These are phyloP conservation scores for Microdochium paspali DNA, from an alignment of 2,329 filamentous ascomycete genomes.

Conservation along the genomic window DNA sequence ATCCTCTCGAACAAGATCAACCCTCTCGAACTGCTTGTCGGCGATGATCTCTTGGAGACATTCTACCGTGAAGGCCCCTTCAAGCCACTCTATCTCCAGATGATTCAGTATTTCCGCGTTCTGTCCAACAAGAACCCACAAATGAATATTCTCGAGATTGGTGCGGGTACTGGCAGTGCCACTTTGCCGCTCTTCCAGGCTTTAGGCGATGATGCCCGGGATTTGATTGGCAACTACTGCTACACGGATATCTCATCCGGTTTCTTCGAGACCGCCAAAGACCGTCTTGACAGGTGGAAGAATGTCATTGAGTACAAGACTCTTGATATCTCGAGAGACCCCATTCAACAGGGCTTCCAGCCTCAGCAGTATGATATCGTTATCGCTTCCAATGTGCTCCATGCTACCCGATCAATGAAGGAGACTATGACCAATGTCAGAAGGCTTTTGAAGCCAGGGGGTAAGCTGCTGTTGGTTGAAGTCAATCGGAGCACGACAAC, in stretches of 20 bases:
- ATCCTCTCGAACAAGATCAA: conserved; percentile 16
- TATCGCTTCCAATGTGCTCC: neutral
- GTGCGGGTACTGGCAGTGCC: conserved; percentile 22
- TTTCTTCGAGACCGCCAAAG: conserved; percentile 24
- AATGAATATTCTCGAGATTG: conserved; percentile 26
- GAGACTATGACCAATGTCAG: neutral
- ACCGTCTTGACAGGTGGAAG: conserved; percentile 11
- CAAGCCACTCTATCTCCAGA: conserved; percentile 3
- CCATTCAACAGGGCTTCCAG: neutral
- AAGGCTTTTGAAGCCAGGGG: neutral
- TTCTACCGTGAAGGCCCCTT: neutral
- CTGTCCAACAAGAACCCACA: conserved; percentile 19
- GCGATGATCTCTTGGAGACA: conserved; percentile 2
- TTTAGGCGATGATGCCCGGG: conserved; percentile 4
- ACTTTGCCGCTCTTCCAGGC: conserved; percentile 15
- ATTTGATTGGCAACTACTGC: conserved; percentile 12
- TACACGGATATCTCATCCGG: conserved; percentile 29
- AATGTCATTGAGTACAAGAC: conserved; percentile 20
- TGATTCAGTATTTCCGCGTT: conserved; percentile 11
- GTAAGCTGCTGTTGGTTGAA: neutral
- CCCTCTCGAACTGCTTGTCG: conserved; percentile 18
- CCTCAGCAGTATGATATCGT: neutral
- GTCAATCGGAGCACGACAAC: neutral
- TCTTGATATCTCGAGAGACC: conserved; percentile 17
- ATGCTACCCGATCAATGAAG: neutral